phyloP scores from a whole-genome alignment of 305 asterid genomes.

The Salvia sclarea region DNA sequence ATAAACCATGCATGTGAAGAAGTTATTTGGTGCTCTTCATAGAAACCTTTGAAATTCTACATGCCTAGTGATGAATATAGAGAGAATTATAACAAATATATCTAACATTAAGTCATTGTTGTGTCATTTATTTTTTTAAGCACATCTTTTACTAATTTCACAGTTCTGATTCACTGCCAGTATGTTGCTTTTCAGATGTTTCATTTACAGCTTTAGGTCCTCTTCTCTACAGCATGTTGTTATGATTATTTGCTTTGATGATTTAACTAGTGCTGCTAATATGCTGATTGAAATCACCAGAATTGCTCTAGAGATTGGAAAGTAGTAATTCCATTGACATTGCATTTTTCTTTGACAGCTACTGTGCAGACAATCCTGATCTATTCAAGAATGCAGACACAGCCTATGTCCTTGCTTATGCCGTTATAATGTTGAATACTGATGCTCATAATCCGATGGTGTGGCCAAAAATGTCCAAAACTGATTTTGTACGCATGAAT shows the following conservation, averaged over 20 bases:
- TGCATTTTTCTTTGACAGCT: constrained; percentile 56
- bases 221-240: background rate
- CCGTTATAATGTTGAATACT: constrained; percentile 98
- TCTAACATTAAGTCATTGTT: constrained; percentile 7
- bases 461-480: constrained; percentile 99
- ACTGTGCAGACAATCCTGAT: constrained; percentile 94
- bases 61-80: constrained; percentile 22
- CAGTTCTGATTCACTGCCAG: background rate
- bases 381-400: constrained; percentile 98
- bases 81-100: background rate
- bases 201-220: constrained; percentile 9
- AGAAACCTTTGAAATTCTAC: constrained; percentile 17
- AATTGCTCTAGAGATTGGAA: constrained; percentile 23
- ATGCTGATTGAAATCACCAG: background rate
- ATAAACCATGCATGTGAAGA: constrained; percentile 12
- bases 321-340: constrained; percentile 22
- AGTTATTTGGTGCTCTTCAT: constrained; percentile 7
- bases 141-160: background rate
- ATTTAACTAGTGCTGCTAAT: background rate
- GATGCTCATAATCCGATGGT: constrained; percentile 99
- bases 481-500: constrained; percentile 88
- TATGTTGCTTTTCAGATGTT: background rate
- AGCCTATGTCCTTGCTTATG: constrained; percentile 99
- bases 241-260: background rate
- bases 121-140: background rate